Evolutionary conservation across 371 early-diverging fungal species (phyloP).

Genomic region (Haplosporangium sp.): DNA sequence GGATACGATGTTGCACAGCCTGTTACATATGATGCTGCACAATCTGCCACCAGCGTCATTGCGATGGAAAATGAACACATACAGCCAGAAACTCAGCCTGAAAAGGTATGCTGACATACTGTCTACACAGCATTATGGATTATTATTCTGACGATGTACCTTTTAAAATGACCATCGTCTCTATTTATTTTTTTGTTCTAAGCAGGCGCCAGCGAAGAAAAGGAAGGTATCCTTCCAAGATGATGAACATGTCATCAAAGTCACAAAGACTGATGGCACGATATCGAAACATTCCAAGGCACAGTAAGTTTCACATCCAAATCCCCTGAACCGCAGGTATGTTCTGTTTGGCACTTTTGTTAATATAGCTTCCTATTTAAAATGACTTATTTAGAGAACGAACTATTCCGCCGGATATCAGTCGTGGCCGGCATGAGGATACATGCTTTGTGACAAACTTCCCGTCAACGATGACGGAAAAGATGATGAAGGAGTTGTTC

Average conservation of each 20-base stretch:
- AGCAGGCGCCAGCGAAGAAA: slow-evolving; percentile 15
- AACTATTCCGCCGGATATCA: slow-evolving; percentile 14
- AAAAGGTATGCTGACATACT: no score
- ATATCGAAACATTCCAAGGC: not conserved
- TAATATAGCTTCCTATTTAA: not conserved
- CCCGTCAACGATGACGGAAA: slow-evolving; percentile 15
- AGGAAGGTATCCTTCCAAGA: slow-evolving; percentile 24
- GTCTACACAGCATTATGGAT: no score
- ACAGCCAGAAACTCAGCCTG: not conserved
- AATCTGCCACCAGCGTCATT: not conserved
- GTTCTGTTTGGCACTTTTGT: no score
- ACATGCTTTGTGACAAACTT: slow-evolving; percentile 51
- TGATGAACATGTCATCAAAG: slow-evolving; percentile 7
- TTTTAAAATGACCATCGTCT: not conserved
- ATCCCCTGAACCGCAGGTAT: no score
- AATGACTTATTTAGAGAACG: not conserved
- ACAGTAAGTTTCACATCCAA: not conserved
- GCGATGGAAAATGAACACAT: not conserved
- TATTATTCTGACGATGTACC: no score
- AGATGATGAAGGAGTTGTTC: slow-evolving; percentile 26
- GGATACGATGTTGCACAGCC: not conserved
- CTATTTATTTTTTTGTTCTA: not conserved
- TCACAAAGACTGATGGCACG: slow-evolving; percentile 16
- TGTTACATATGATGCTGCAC: not conserved
- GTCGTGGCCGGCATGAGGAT: slow-evolving; percentile 36